Evolutionary conservation across 441 rosid species (phyloP).

Genomic region (Raphanus hybrid): DNA sequence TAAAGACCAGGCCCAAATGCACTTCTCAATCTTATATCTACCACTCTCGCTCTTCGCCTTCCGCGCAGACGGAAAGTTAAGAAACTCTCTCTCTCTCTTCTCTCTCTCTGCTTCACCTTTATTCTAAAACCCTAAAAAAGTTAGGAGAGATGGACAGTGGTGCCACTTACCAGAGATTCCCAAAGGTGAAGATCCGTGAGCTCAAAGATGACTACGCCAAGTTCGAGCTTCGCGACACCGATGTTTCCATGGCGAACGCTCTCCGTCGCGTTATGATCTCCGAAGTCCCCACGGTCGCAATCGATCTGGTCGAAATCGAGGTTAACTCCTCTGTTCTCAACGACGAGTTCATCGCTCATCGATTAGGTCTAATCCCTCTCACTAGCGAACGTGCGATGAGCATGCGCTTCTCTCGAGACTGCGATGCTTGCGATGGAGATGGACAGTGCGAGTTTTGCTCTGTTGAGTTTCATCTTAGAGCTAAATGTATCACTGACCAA

Average conservation of each 20-base stretch:
- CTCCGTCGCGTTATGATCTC: conserved; percentile 97
- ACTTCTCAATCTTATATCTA: neutral
- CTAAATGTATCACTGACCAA: conserved; percentile 79
- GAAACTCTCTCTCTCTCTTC: neutral
- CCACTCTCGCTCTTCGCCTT: neutral
- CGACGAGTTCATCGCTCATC: conserved; percentile 98
- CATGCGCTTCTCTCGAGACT: conserved; percentile 96
- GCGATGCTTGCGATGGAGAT: conserved; percentile 95
- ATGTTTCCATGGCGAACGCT: conserved; percentile 92
- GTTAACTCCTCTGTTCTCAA: conserved; percentile 90
- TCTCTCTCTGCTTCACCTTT: too few relatives aligned
- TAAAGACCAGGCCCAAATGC: neutral
- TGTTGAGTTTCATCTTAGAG: conserved; percentile 85
- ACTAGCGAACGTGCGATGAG: conserved; percentile 87
- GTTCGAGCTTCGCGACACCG: conserved; percentile 94
- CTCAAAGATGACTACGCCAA: conserved; percentile 78
- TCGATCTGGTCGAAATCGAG: conserved; percentile 94
- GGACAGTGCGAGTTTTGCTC: conserved; percentile 99
- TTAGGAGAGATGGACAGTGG: conserved; percentile 57
- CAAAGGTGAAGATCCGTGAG: conserved; percentile 79
- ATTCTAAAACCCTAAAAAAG: conserved; percentile 27
- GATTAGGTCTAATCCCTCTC: conserved; percentile 90
- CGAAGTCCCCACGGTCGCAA: conserved; percentile 92
- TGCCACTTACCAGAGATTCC: conserved; percentile 84
- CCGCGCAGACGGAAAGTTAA: neutral